Evolutionary conservation across 192 early-diverging fungal genomes (phyloP).

Genomic region (Radiomyces spectabilis): DNA sequence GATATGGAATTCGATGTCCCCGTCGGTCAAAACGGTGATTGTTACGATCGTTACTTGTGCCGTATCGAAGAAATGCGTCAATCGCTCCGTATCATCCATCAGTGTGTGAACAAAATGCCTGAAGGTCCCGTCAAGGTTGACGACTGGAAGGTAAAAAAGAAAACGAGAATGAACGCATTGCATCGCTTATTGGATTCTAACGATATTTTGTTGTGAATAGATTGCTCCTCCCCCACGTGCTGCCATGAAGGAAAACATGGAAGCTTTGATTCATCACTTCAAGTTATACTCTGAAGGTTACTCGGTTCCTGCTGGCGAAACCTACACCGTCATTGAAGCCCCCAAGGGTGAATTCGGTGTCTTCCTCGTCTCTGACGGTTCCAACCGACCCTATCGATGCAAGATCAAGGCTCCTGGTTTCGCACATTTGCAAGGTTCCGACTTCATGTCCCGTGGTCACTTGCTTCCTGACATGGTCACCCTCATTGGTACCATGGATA

Average conservation of each 20-base stretch:
- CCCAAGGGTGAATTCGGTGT: constrained; percentile 99
- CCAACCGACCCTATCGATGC: constrained; percentile 93
- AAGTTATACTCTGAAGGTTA: constrained; percentile 99
- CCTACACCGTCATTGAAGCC: constrained; percentile 95
- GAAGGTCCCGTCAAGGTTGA: constrained; percentile 91
- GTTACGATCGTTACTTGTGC: constrained; percentile 92
- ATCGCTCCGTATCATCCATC: constrained; percentile 87
- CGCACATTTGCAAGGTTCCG: constrained; percentile 83
- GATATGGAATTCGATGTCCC: constrained; percentile 96
- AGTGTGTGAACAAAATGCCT: constrained; percentile 96
- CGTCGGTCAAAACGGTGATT: constrained; percentile 90
- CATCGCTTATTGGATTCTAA: neutral
- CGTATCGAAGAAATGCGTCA: constrained; percentile 99
- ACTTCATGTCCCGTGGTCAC: constrained; percentile 87
- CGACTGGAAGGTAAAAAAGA: constrained; percentile 82
- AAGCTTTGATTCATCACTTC: constrained; percentile 98
- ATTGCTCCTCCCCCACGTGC: constrained; percentile 88
- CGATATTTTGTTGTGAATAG: no score
- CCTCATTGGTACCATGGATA: constrained; percentile 96
- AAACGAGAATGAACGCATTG: no score
- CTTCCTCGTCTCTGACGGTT: constrained; percentile 88
- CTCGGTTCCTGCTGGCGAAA: constrained; percentile 94
- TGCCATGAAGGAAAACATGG: constrained; percentile 98
- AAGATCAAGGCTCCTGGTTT: constrained; percentile 97
- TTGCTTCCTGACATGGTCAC: constrained; percentile 93